phyloP scores from a whole-genome alignment of 345 rosid species.

The Populus pruinosa region DNA sequence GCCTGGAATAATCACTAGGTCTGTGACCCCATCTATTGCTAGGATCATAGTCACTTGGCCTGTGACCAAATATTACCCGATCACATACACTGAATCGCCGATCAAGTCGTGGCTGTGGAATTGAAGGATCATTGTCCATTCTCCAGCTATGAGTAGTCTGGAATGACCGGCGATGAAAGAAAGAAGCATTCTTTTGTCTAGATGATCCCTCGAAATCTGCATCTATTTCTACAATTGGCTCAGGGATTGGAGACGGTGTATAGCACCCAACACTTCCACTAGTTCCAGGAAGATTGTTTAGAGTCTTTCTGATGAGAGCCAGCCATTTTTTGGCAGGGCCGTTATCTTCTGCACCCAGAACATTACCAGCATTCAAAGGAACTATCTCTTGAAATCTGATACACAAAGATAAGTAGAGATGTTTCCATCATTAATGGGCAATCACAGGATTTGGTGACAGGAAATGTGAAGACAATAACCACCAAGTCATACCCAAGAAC shows the following conservation, averaged over 20 bases:
- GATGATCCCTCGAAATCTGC: conserved; percentile 96
- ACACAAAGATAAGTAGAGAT: neutral
- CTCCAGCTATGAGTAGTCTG: conserved; percentile 87
- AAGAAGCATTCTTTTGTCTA: conserved; percentile 72
- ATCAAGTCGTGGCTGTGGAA: conserved; percentile 66
- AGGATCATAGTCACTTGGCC: conserved; percentile 72
- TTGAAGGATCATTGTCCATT: conserved; percentile 69
- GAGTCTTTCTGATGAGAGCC: conserved; percentile 71
- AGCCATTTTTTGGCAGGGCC: conserved; percentile 98
- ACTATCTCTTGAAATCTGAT: conserved; percentile 96
- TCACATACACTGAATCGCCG: conserved; percentile 92
- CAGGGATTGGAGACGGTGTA: conserved; percentile 87
- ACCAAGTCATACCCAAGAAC: conserved; percentile 71
- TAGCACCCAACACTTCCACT: conserved; percentile 66
- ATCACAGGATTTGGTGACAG: neutral
- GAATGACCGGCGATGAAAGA: conserved; percentile 86
- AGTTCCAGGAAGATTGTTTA: conserved; percentile 85
- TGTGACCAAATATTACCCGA: conserved; percentile 71
- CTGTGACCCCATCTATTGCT: conserved; percentile 47
- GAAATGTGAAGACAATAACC: conserved; percentile 12
- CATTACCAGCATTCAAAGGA: conserved; percentile 94
- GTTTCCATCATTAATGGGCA: conserved; percentile 1
- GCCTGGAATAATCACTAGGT: conserved; percentile 73
- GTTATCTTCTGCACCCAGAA: conserved; percentile 96
- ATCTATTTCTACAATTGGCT: conserved; percentile 82